Evolutionary conservation across 2,329 filamentous ascomycete species (phyloP), one percentile per base, ranked within the genome.

Genomic region (Alternaria ethzedia): DNA sequence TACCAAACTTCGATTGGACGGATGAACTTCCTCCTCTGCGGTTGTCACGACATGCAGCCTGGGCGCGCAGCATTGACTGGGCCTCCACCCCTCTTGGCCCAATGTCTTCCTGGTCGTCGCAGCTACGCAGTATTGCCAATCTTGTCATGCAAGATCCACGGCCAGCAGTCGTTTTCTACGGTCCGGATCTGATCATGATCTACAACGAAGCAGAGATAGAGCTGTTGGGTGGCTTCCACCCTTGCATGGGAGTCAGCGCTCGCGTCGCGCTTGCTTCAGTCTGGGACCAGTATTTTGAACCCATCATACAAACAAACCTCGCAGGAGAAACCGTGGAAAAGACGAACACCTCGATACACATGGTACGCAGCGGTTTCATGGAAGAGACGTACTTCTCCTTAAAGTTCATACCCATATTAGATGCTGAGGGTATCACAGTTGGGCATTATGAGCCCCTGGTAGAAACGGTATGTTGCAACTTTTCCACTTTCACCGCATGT

Each of bases 301-400:
- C 74, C 1, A 68, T 78, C 0, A 64, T 75, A 11, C 45, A 68
- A 13, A 64, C 64, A 9, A 73, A 75, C 13, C 25, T 71, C 1
- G 67, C 66, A 2, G 73, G 73, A 9, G 66, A 74, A 36, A 71
- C 72, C 0, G 56, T 76, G 1, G 66, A 67, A 32, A 66, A 75
- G 73, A 87, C 92, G 60, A 91, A 95, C 70, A 89, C 93, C 63
- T 86, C 87, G 49, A 83, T 94, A 1, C 92, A 93, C 70, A 84
- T 95, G 25, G 82, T 85, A 17, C 87, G 91, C 9, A 86, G 89
- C 64, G 87, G 88, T 2, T 91, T 86, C 64, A 78, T 92, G 6
- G 91, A 96, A 77, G 92, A 95, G 73, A 88, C 90, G 0, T 94
- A 91, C 73, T 94, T 94, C 75, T 91, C 89, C 13, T 93, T 91